Conservation (phyloP, 768 basidiomycete genomes). For the Collybia sordida region DNA sequence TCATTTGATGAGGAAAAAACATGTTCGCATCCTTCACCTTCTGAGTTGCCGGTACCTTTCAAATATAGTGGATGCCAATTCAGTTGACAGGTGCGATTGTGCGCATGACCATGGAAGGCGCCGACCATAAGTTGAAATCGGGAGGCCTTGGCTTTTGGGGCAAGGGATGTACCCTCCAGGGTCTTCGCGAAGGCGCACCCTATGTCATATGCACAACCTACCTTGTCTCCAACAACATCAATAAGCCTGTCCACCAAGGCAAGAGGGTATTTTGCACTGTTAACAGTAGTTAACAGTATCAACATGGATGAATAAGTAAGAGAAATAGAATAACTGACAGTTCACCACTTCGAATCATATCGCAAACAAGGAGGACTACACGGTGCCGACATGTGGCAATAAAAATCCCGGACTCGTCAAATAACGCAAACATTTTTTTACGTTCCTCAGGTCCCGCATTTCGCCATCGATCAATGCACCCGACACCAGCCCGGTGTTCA, state of each 20-base stretch:
- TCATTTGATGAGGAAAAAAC: slow-evolving; percentile 25
- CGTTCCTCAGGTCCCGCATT: slow-evolving; percentile 1
- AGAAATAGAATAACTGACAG: slow-evolving; percentile 14
- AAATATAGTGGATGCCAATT: slow-evolving; percentile 18
- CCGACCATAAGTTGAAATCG: slow-evolving; percentile 13
- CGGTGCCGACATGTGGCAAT: slow-evolving; percentile 24
- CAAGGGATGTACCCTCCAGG: slow-evolving; percentile 16
- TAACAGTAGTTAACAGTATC: neutral
- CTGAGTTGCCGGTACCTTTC: slow-evolving; percentile 26
- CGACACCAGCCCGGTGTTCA: neutral
- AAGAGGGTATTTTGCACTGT: slow-evolving; percentile 27
- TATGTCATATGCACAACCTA: slow-evolving; percentile 25
- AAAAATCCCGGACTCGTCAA: slow-evolving; percentile 28
- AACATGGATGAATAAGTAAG: no score
- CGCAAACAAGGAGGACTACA: slow-evolving; percentile 13
- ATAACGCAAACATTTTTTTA: slow-evolving; percentile 21
- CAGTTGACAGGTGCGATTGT: slow-evolving; percentile 25
- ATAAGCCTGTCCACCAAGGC: slow-evolving; percentile 16
- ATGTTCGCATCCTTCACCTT: slow-evolving; percentile 27
- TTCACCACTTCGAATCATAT: slow-evolving; percentile 23
- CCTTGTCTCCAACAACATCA: slow-evolving; percentile 8
- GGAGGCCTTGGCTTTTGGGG: slow-evolving; percentile 3
- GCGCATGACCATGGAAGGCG: slow-evolving; percentile 24
- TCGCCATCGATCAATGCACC: neutral
- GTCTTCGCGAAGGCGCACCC: slow-evolving; percentile 24